These are phyloP conservation scores for Trichoderma orchidacearum DNA, from an alignment of 495 filamentous ascomycete species.

Conservation along the genomic window DNA sequence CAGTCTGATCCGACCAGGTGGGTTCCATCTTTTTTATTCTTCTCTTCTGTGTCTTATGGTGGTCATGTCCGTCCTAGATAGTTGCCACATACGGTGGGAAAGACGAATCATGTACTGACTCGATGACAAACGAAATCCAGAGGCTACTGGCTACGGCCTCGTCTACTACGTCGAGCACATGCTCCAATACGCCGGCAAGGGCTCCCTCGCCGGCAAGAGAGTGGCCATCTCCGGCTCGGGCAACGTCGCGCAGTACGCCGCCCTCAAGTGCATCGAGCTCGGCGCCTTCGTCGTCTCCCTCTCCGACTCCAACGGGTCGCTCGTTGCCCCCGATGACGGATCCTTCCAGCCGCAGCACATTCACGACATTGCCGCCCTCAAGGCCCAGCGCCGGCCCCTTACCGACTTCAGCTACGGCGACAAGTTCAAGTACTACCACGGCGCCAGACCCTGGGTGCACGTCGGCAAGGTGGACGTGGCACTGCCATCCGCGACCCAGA, in stretches of 20 bases:
- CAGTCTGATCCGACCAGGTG: slow-evolving; percentile 70
- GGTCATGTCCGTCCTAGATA: no score
- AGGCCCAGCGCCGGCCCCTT: slow-evolving; percentile 76
- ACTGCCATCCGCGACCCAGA: slow-evolving; percentile 90
- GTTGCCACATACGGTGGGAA: not conserved
- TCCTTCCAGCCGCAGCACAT: slow-evolving; percentile 69
- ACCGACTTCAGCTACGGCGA: slow-evolving; percentile 31
- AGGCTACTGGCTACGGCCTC: slow-evolving; percentile 94
- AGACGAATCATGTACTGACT: not conserved
- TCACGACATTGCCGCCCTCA: slow-evolving; percentile 61
- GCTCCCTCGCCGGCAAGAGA: slow-evolving; percentile 79
- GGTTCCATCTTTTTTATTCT: slow-evolving; percentile 1
- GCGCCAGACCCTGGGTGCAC: slow-evolving; percentile 83
- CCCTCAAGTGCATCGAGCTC: slow-evolving; percentile 92
- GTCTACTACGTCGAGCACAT: slow-evolving; percentile 98
- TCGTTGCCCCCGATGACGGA: slow-evolving; percentile 53
- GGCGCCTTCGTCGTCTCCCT: slow-evolving; percentile 87
- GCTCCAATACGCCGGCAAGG: slow-evolving; percentile 79
- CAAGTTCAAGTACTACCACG: slow-evolving; percentile 71
- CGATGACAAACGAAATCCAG: slow-evolving; percentile 16
- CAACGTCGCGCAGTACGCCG: slow-evolving; percentile 96
- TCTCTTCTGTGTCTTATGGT: no score
- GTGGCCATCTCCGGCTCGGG: slow-evolving; percentile 96
- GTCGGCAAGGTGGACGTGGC: slow-evolving; percentile 81
- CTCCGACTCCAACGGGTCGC: slow-evolving; percentile 78